phyloP scores from a whole-genome alignment of 2,329 filamentous ascomycete genomes.

The Paecilomyces dactylethromorphus region DNA sequence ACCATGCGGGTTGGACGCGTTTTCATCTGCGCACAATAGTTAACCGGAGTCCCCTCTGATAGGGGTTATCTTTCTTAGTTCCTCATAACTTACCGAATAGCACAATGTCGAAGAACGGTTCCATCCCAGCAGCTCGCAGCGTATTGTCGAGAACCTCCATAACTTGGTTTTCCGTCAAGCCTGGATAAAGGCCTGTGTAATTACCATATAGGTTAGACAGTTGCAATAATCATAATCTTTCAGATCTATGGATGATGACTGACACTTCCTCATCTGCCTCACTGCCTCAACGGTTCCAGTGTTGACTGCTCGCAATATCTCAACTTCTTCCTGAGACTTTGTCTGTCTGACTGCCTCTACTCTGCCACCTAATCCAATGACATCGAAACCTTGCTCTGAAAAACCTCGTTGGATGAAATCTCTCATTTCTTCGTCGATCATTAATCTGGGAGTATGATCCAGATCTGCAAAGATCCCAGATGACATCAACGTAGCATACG shows the following conservation, averaged over 20 bases:
- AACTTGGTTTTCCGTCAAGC: conserved; percentile 54
- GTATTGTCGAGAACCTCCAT: conserved; percentile 50
- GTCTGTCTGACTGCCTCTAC: conserved; percentile 55
- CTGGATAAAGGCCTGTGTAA: conserved; percentile 46
- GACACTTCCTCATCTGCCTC: conserved; percentile 46
- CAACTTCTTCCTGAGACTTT: conserved; percentile 52
- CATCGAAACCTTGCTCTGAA: conserved; percentile 47
- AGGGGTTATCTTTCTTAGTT: neutral
- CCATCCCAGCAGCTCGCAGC: conserved; percentile 47
- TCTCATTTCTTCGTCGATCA: conserved; percentile 60
- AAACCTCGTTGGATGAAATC: conserved; percentile 58
- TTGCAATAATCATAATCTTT: neutral
- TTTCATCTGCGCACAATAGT: conserved; percentile 18
- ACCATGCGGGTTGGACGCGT: conserved; percentile 35
- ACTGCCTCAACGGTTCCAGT: conserved; percentile 58
- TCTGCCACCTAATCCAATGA: conserved; percentile 47
- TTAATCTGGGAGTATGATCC: conserved; percentile 36
- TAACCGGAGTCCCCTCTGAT: neutral
- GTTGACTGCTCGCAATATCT: conserved; percentile 55
- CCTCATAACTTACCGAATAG: conserved; percentile 42
- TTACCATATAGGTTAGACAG: conserved; percentile 2
- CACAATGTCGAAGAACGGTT: conserved; percentile 58
- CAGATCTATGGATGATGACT: neutral
- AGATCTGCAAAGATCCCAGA: conserved; percentile 33
- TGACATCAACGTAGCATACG: conserved; percentile 49